Conservation (phyloP, 2,329 filamentous ascomycete species). For the Ploettnerulaceae sp. region DNA sequence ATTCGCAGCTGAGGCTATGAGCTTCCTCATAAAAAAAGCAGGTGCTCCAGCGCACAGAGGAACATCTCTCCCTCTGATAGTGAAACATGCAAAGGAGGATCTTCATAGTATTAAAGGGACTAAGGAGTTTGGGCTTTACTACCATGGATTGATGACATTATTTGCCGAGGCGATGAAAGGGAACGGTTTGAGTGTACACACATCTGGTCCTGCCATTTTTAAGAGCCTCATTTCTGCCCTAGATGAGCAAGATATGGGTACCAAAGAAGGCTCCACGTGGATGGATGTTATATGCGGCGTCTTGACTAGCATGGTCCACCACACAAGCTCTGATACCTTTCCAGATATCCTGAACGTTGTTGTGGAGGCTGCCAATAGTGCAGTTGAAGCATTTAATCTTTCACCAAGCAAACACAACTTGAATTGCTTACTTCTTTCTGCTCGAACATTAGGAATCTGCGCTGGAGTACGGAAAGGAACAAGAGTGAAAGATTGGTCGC, state of each 20-base stretch:
- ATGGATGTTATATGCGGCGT: conserved; percentile 68
- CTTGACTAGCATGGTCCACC: conserved; percentile 76
- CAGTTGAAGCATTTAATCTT: conserved; percentile 38
- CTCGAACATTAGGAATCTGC: conserved; percentile 61
- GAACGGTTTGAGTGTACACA: conserved; percentile 55
- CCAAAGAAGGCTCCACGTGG: conserved; percentile 44
- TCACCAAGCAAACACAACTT: conserved; percentile 32
- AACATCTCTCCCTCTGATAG: conserved; percentile 63
- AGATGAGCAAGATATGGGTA: conserved; percentile 44
- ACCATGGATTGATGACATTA: conserved; percentile 85
- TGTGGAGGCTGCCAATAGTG: conserved; percentile 42
- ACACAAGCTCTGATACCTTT: conserved; percentile 71
- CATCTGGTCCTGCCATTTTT: conserved; percentile 51
- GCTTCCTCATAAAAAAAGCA: conserved; percentile 87
- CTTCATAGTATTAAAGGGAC: conserved; percentile 50
- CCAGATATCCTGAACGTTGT: conserved; percentile 60
- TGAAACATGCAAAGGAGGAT: conserved; percentile 68
- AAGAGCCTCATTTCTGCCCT: conserved; percentile 42
- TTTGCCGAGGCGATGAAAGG: conserved; percentile 77
- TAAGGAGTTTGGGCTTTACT: conserved; percentile 63
- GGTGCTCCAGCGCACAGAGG: conserved; percentile 73
- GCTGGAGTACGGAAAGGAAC: conserved; percentile 78
- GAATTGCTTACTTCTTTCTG: conserved; percentile 44
- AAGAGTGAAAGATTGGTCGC: conserved; percentile 67
- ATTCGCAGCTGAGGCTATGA: conserved; percentile 92